Evolutionary conservation across 139 green algal genomes (phyloP), one percentile per base, ranked within the genome.

Genomic region (Chlorella sp.): DNA sequence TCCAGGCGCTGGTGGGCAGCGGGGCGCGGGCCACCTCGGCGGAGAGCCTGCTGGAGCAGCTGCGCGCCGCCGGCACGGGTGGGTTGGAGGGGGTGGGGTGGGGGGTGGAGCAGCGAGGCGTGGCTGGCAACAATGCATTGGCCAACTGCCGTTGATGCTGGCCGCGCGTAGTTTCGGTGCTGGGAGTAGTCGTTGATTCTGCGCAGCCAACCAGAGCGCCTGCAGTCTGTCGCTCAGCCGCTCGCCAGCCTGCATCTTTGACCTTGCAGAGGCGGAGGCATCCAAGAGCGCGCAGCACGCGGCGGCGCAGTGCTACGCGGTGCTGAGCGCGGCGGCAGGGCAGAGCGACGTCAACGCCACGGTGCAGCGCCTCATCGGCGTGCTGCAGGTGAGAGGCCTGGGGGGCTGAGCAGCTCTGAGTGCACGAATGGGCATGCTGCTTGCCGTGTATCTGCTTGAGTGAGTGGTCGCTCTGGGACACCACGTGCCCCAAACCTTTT

Each of bases 241-340:
- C n/a, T n/a, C n/a, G n/a, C n/a, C n/a, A n/a, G n/a, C n/a, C n/a
- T n/a, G n/a, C n/a, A n/a, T n/a, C n/a, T n/a, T n/a, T n/a, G n/a
- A n/a, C n/a, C 41, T 43, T 22, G 78, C 72, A 67, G 86, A 91
- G 80, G 87, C 90, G 1, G 86, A 88, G 26, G 76, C 76, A 9
- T 76, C 84, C 40, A 40, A 40, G 56, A 64, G 77, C 58, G 85
- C 81, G 28, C 93, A 95, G 90, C 87, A 90, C 46, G 88, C 86
- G 17, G 89, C 95, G 32, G 95, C 95, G 8, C 92, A 94, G 85
- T 98, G 95, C 83, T 90, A 94, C 34, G 95, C 95, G 2, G 91
- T 91, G 40, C 92, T 98, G 78, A 94, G 90, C 76, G 54, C 87
- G 14, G 62, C 87, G 14, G 86, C 92, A 16, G 92, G 90, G 7